Evolutionary conservation across 345 rosid species (phyloP), one percentile per base, ranked within the genome.

Genomic region (Hibiscus tridactylites): DNA sequence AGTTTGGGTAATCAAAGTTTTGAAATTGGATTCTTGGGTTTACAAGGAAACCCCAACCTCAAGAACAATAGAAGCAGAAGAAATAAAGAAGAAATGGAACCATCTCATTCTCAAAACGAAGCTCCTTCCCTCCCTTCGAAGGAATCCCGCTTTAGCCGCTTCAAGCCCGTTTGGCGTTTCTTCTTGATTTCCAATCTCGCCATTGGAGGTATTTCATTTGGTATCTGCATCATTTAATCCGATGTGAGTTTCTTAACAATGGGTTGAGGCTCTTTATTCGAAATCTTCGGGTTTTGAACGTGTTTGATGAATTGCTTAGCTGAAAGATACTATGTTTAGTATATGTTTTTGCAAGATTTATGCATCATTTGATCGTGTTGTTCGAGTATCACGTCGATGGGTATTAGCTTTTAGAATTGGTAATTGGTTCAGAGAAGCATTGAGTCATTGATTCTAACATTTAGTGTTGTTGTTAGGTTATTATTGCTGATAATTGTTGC

Each of bases 171-270:
- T 11, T 88, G 93, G 96, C 88, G 97, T 42, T 35, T 78, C 71
- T 78, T 89, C 70, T 72, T 92, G 84, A 83, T 90, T 71, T 84
- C 81, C 61, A 90, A 92, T 80, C 76, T 92, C 61, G 97, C 86
- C 46, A 82, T 92, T 64, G 96, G 88, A 79, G 96, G 96, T 92
- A 65, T 42, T 64, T 35, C 5, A 19, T 26, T 24, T 26, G 31
- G 8, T 7, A 26, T 26, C 5, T 26, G 6, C 9, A 17, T 58
- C 13, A 3, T 61, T 61, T 31, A 61, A 61, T 61, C 53, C 46
- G 31, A 46, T 46, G 0, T 13, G 26, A 47, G 53, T 42, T 42
- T 65, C 69, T 47, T 66, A 46, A 46, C 21, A 26, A 6, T 26
- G 57, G 70, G 57, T 24, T 47, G 13, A 3, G 9, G 17, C 28